Evolutionary conservation across 345 rosid genomes (phyloP), one percentile per base, ranked within the genome.

Genomic region (Physaria fendleri): DNA sequence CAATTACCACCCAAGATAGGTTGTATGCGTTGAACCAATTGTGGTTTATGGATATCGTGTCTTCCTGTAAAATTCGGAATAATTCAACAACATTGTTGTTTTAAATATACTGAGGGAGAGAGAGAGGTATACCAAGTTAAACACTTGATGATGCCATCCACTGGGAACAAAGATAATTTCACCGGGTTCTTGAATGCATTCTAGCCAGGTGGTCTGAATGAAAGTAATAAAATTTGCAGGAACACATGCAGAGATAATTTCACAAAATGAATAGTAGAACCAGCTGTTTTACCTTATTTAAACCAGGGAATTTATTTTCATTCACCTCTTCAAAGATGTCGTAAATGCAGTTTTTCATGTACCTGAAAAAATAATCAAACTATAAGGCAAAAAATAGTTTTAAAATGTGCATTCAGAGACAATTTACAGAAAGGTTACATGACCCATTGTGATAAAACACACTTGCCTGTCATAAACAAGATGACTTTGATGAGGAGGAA

Each of bases 121-220:
- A 20, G 50, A 18, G 43, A 49, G 32, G 53, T 21, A 32, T 78
- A 88, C 97, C 85, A 88, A 73, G 82, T 92, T 92, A 53, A 80
- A 89, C 53, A 92, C 98, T 88, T 92, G 97, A 80, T 92, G 93
- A 77, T 84, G 85, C 98, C 97, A 92, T 67, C 98, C 97, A 52
- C 97, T 86, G 18, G 97, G 97, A 56, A 88, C 97, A 80, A 82
- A 88, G 59, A 88, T 80, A 54, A 80, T 71, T 66, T 86, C 94
- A 55, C 83, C 82, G 25, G 72, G 56, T 62, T 79, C 85, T 76
- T 88, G 98, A 71, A 66, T 69, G 74, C 95, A 86, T 48, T 84
- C 96, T 59, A 82, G 58, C 98, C 98, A 92, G 62, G 78, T 47
- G 33, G 95, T 80, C 97, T 88, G 68, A 73, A 68, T n/a, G 15